Conservation (phyloP, 176 grass and related monocot species). For the Bromus sterilis region DNA sequence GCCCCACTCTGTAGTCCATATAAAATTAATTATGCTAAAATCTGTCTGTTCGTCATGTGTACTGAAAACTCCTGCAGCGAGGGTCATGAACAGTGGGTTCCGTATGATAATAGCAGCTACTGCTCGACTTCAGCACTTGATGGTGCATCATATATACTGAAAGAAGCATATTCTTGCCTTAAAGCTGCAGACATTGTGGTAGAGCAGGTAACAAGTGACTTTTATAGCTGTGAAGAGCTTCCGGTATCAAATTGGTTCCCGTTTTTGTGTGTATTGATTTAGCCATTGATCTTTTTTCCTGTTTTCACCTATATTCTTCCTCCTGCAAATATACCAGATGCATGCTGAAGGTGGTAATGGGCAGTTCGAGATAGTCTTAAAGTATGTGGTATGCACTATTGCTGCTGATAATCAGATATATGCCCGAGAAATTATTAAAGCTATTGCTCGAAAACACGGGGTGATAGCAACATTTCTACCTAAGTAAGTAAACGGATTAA, state of each 20-base stretch:
- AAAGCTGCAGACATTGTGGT: slow-evolving; percentile 60
- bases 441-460: slow-evolving; percentile 70
- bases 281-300: not conserved
- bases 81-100: slow-evolving; percentile 59
- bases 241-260: not conserved
- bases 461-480: slow-evolving; percentile 83
- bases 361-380: slow-evolving; percentile 84
- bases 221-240: not conserved
- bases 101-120: slow-evolving; percentile 70
- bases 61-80: slow-evolving; percentile 46
- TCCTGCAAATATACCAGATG: slow-evolving; percentile 33
- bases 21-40: not conserved
- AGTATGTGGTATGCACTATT: slow-evolving; percentile 69
- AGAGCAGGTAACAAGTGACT: slow-evolving; percentile 56
- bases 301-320: not conserved
- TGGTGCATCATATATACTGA: slow-evolving; percentile 55
- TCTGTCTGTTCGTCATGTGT: not conserved
- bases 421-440: slow-evolving; percentile 80
- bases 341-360: slow-evolving; percentile 94
- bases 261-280: not conserved
- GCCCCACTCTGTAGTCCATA: not conserved
- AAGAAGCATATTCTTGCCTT: slow-evolving; percentile 74
- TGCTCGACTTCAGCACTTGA: slow-evolving; percentile 87
- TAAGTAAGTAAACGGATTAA: slow-evolving; percentile 58
- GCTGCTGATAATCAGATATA: slow-evolving; percentile 93